Base-by-base conservation (phyloP, 805 yeast species). In the Saccharomycopsis olivae region DNA sequence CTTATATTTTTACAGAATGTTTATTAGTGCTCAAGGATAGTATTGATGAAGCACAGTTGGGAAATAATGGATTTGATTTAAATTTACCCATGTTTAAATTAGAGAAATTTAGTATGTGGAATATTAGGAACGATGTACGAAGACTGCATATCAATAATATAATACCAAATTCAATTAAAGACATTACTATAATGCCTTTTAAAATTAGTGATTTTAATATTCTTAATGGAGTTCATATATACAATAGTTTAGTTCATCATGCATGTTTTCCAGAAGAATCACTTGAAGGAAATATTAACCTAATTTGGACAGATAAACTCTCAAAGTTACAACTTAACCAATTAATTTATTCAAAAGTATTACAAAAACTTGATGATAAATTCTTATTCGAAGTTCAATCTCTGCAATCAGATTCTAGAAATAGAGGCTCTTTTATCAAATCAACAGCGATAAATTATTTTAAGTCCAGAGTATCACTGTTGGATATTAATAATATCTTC, bases 241-340 rank as follows among this genome's bases (percentile, higher is more conserved):
- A 35, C 28, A 42, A 44, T 30, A 35, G 44, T 31, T 27, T 44
- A 14, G 18, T 44, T 17, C 48, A 44, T 29, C 40, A 37, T 29
- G 25, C 29, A 3, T 41, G 44, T 18, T 34, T 15, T 29, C 44
- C 36, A 5, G 38, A 36, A 10, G 47, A 44, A 18, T 18, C 39
- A 3, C 9, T 5, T 5, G 4, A n/a, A 15, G 10, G 14, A 23
- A 11, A 20, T 4, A 16, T 31, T 4, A 35, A 35, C 28, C 21
- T 40, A 24, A 30, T 44, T n/a, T 44, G 47, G 47, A 13, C 14
- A 9, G 47, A 44, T 24, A 35, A 15, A 14, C 15, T 29, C 6
- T 40, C 44, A 4, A 29, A 33, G 15, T 16, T 24, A 3, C 35
- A 35, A 27, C 27, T 44, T 18, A 36, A 44, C 25, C 18, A 34